Base-by-base conservation (phyloP, 306 rosid species). In the Datisca glomerata region DNA sequence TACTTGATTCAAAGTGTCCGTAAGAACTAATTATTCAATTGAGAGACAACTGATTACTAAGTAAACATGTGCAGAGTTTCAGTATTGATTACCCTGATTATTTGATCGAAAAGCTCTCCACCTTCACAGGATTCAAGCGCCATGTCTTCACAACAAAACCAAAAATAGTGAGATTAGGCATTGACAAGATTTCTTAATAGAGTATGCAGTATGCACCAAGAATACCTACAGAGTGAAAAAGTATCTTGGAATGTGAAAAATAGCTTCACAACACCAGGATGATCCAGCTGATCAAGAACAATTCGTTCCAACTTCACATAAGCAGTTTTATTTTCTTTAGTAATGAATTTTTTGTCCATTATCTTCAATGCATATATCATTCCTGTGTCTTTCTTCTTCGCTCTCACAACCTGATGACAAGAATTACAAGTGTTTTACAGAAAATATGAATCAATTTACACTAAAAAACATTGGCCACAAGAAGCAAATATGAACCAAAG, bases 111-210 rank as follows among this genome's bases (percentile, higher is more conserved):
- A 60, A 91, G 98, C 40, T 91, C 98, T 59, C 98, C 98, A 24
- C 98, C 98, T 76, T 91, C 98, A 59, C 98, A 91, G 56, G 98
- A 91, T 57, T 91, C 98, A 61, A 91, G 91, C 47, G 98, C 98
- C 98, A 91, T 91, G 61, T 91, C 98, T 91, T 73, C 76, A 59
- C 24, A 47, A 12, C 35, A 17, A 36, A 67, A 62, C 27, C 55
- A 17, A 51, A 32, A 70, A 63, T 65, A 8, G 41, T 36, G 38
- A n/a, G n/a, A n/a, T n/a, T n/a, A n/a, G n/a, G n/a, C n/a, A n/a
- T 12, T 12, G 3, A n/a, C 13, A 31, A 7, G n/a, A 18, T 19
- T 7, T 7, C 40, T 25, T 2, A 46, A 18, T 11, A 12, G 6
- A 12, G 6, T 22, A 51, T 35, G 12, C 7, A 28, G 35, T 6